Conservation (phyloP, 306 rosid genomes). For the Malus sylvestris region DNA sequence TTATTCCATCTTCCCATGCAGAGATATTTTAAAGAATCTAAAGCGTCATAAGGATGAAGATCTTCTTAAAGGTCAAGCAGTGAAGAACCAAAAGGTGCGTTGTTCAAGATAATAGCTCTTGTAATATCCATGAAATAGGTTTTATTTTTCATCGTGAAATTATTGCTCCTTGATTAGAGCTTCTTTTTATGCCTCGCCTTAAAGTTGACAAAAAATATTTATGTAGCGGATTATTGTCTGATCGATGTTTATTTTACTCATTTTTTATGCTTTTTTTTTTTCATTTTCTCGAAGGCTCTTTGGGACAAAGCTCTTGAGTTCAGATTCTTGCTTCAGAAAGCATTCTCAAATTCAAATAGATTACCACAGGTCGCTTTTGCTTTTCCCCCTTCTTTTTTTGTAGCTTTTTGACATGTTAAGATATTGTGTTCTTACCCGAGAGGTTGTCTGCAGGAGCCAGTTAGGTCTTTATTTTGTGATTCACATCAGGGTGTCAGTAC, state of each 20-base stretch:
- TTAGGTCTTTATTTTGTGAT: conserved; percentile 51
- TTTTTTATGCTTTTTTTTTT: background rate
- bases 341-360: conserved; percentile 76
- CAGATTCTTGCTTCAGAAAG: conserved; percentile 75
- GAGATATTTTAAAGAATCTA: conserved; percentile 65
- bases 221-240: background rate
- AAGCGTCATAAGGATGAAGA: conserved; percentile 79
- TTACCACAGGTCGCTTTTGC: conserved; percentile 63
- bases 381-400: conserved; percentile 1
- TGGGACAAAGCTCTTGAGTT: conserved; percentile 93
- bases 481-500: conserved; percentile 47
- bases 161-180: background rate
- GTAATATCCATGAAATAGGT: background rate
- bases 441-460: conserved; percentile 55
- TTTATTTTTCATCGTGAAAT: background rate
- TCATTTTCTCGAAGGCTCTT: conserved; percentile 39
- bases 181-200: background rate
- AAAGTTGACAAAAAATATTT: background rate
- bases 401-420: conserved; percentile 9
- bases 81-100: conserved; percentile 78
- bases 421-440: conserved; percentile 9
- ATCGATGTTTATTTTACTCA: background rate
- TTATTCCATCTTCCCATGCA: conserved; percentile 9
- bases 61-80: conserved; percentile 77
- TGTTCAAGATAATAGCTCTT: background rate